These are phyloP conservation scores for Conticribra guillardii DNA, from an alignment of 108 stramenopile genomes.

Conservation along the genomic window DNA sequence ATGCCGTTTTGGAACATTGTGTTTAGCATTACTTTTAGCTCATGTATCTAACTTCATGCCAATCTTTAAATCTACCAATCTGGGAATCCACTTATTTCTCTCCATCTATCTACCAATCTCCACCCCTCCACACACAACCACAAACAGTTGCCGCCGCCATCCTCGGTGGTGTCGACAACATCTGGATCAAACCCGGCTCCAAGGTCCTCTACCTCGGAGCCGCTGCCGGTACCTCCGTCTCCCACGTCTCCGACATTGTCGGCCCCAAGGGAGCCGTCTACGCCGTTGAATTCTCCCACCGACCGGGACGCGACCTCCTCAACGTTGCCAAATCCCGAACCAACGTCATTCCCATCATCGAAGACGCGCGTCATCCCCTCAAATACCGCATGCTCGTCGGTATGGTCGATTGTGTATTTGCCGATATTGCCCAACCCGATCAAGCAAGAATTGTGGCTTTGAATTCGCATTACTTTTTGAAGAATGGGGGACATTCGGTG, in stretches of 20 bases:
- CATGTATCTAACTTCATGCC: constrained; percentile 3
- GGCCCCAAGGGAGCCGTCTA: constrained; percentile 98
- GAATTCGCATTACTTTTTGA: constrained; percentile 99
- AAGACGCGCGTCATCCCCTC: constrained; percentile 99
- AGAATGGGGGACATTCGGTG: constrained; percentile 98
- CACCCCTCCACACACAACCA: background rate
- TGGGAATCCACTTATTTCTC: background rate
- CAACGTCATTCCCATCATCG: constrained; percentile 99
- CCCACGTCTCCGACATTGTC: constrained; percentile 98
- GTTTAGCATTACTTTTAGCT: background rate
- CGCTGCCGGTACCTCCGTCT: constrained; percentile 98
- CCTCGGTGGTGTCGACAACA: constrained; percentile 97
- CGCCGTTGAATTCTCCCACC: constrained; percentile 99
- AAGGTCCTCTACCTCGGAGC: constrained; percentile 99
- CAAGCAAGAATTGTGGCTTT: constrained; percentile 99
- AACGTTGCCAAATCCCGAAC: constrained; percentile 98
- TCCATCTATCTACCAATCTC: background rate
- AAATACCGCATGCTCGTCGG: constrained; percentile 99
- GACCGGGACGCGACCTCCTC: constrained; percentile 98
- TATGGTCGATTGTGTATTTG: constrained; percentile 99
- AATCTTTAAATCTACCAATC: background rate
- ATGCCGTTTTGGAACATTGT: background rate
- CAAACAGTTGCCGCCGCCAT: constrained; percentile 95
- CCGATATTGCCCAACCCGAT: constrained; percentile 99
- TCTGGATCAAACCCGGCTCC: constrained; percentile 96